Evolutionary conservation across 257 asterid species (phyloP).

Genomic region (Petunia axillaris): DNA sequence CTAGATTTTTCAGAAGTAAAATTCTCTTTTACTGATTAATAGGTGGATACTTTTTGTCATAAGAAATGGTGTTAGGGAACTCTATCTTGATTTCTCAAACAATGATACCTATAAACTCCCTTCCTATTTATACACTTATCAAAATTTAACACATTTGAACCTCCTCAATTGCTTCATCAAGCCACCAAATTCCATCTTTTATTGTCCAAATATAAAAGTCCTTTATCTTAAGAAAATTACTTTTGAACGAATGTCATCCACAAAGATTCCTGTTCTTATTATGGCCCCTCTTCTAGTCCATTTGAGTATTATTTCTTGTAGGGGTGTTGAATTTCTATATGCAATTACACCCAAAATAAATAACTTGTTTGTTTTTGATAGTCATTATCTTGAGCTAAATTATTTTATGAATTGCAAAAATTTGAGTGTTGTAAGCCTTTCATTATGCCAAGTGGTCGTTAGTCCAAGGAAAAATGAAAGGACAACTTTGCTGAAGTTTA

Average conservation of each 20-base stretch:
- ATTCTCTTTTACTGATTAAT: background rate
- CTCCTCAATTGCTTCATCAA: background rate
- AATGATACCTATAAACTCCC: background rate
- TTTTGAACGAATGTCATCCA: background rate
- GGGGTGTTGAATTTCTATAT: background rate
- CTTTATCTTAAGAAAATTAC: background rate
- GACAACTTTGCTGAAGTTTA: background rate
- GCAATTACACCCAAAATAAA: background rate
- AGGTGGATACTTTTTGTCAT: slow-evolving; percentile 3
- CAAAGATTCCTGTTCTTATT: background rate
- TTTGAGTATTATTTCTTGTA: background rate
- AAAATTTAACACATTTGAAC: background rate
- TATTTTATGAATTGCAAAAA: background rate
- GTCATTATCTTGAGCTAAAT: background rate
- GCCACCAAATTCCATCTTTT: background rate
- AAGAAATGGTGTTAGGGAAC: slow-evolving; percentile 14
- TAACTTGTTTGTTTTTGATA: background rate
- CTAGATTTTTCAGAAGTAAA: slow-evolving; percentile 1
- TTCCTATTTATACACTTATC: background rate
- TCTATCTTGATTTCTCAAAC: slow-evolving; percentile 4
- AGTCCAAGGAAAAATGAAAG: background rate
- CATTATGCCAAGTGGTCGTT: background rate
- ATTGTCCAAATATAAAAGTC: background rate
- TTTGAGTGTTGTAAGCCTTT: background rate
- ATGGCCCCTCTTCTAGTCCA: background rate